Percentiles rank a stretch among this genome's conserved stretches.
Conservation (phyloP, 225 moss, liverwort and hornwort species). For the Pseudisothecium myosuroides region DNA sequence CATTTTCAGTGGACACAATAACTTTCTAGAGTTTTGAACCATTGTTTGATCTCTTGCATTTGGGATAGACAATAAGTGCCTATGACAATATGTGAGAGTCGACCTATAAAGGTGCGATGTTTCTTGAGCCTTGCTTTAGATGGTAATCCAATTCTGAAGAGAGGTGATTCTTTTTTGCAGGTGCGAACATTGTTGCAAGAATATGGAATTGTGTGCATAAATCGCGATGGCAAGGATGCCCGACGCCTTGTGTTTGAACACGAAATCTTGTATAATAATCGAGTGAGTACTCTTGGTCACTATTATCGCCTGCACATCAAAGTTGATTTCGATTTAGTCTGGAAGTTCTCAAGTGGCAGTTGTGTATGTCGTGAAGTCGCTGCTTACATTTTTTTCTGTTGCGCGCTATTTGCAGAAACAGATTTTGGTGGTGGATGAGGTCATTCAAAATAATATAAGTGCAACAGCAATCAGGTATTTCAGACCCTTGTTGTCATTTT, state of each 20-base stretch:
- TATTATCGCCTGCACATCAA: neutral
- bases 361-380: neutral
- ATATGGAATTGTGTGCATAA: slow-evolving; percentile 79
- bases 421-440: slow-evolving; percentile 68
- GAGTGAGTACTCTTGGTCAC: slow-evolving; percentile 32
- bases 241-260: slow-evolving; percentile 73
- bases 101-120: neutral
- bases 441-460: slow-evolving; percentile 72
- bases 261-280: slow-evolving; percentile 62
- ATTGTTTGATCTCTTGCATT: neutral
- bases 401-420: slow-evolving; percentile 40
- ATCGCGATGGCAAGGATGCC: slow-evolving; percentile 62
- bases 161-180: slow-evolving; percentile 19
- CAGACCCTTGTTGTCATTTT: neutral
- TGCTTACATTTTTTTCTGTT: neutral
- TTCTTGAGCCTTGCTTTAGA: neutral
- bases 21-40: neutral
- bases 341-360: neutral
- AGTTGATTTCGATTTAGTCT: neutral
- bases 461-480: slow-evolving; percentile 69
- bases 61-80: neutral
- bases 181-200: slow-evolving; percentile 71
- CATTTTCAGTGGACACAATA: neutral
- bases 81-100: neutral
- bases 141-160: neutral